These are phyloP conservation scores for Urtica urens DNA, from an alignment of 306 rosid species.

Conservation along the genomic window DNA sequence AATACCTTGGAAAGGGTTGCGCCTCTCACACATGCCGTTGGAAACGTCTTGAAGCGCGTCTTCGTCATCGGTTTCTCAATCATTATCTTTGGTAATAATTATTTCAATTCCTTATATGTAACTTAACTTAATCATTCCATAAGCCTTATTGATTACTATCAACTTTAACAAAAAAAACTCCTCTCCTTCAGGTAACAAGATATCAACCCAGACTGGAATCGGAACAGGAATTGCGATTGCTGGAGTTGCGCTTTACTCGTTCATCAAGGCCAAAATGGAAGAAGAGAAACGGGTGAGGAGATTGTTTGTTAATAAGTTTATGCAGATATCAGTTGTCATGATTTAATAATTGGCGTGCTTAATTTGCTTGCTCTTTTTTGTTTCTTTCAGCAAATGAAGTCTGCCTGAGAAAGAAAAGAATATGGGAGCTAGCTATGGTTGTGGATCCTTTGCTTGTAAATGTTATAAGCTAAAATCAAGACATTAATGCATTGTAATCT, in stretches of 20 bases:
- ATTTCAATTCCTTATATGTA: not conserved
- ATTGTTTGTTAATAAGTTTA: no score
- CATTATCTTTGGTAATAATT: slow-evolving; percentile 48
- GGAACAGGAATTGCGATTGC: slow-evolving; percentile 88
- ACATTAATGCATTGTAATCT: slow-evolving; percentile 26
- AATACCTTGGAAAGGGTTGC: slow-evolving; percentile 97
- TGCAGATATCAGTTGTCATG: not conserved
- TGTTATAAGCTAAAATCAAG: slow-evolving; percentile 30
- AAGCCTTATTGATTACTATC: not conserved
- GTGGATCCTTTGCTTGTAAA: slow-evolving; percentile 47
- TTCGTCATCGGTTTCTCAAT: slow-evolving; percentile 94
- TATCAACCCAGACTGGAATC: slow-evolving; percentile 87
- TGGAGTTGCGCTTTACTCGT: slow-evolving; percentile 77
- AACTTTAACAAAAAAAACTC: not conserved
- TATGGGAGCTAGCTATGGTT: slow-evolving; percentile 22
- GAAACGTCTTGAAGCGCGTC: slow-evolving; percentile 90
- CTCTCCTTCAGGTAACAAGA: slow-evolving; percentile 64
- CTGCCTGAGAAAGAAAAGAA: slow-evolving; percentile 45
- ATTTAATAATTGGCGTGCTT: not conserved
- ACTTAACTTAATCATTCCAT: not conserved
- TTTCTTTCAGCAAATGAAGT: slow-evolving; percentile 51
- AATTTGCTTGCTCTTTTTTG: not conserved
- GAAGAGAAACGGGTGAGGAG: slow-evolving; percentile 97
- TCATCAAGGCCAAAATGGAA: slow-evolving; percentile 76
- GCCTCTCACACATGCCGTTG: slow-evolving; percentile 96